Base-by-base conservation (phyloP, 2,329 filamentous ascomycete genomes). In the Phaeosphaeria sp. region DNA sequence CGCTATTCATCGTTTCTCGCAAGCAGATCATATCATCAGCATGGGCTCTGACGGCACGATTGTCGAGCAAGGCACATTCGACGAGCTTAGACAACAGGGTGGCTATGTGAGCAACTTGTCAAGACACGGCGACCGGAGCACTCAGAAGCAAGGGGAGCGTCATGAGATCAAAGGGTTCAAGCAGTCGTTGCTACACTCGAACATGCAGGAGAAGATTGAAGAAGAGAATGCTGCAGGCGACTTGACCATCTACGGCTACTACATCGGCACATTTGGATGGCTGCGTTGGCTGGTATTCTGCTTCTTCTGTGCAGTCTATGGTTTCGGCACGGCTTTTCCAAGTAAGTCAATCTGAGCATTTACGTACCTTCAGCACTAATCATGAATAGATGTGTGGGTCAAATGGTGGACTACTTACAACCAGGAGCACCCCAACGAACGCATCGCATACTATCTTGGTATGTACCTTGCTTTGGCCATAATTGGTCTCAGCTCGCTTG, bases 401-500 rank as follows among this genome's bases (percentile, higher is more conserved):
- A 74, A 79, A 50, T 81, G 79, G 71, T 83, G 65, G 81, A 72
- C 79, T 0, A 73, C 78, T 44, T 73, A 75, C 25, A 78, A 79
- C 39, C 67, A 70, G 4, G 52, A 62, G 0, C 63, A 72, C 17
- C 77, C 78, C 0, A 78, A 81, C 50, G 50, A 63, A 46, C 57
- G 55, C 13, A 59, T 72, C 15, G 68, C 65, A 10, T 62, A 67
- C 52, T 72, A 69, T 56, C 64, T 73, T 1, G 69, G 68, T 10
- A 63, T 65, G 22, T 68, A 67, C 48, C 46, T 52, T 1, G 33
- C 59, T 17, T 53, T 68, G 21, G 59, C 52, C 39, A 22, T 58
- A 22, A 36, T 62, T 2, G 55, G 55, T 11, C 54, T 63, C 33
- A 42, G 43, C 17, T 21, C 53, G 10, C 52, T 63, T 18, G 25